Percentiles rank a stretch among this genome's conserved stretches.
Conservation (phyloP, 1,284 basidiomycete genomes). For the Chalciporus sp. region DNA sequence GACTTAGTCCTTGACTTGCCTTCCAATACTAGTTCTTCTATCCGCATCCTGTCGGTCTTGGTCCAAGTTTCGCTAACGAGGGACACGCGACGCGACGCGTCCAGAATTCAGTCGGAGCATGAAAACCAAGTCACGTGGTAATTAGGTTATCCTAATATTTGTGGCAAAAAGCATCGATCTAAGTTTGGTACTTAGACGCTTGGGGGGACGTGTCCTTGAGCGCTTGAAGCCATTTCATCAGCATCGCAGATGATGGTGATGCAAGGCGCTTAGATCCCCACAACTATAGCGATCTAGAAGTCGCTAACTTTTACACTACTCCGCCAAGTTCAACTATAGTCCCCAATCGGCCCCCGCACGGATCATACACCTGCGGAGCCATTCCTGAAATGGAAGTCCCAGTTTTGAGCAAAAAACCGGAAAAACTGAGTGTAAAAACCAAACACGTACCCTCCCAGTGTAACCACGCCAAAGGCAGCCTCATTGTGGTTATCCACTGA, state of each 20-base stretch:
- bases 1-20: conserved; percentile 41
- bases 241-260: not conserved
- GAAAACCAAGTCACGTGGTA: conserved; percentile 15
- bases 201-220: conserved; percentile 1
- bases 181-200: conserved; percentile 1
- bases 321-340: too few species aligned
- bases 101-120: conserved; percentile 28
- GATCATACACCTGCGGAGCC: not conserved
- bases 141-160: not conserved
- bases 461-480: not conserved
- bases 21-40: conserved; percentile 82
- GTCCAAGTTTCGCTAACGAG: not conserved
- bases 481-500: not conserved
- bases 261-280: not conserved
- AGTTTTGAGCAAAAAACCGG: conserved; percentile 19
- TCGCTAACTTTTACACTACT: not conserved
- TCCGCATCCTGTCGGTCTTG: conserved; percentile 57
- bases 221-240: conserved; percentile 14
- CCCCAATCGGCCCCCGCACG: not conserved
- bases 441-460: conserved; percentile 10
- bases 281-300: not conserved
- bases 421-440: conserved; percentile 3
- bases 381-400: conserved; percentile 8
- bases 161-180: not conserved
- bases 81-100: conserved; percentile 37